These are phyloP conservation scores for Ascochyta clinopodiicola DNA, from an alignment of 2,329 filamentous ascomycete genomes.

Conservation along the genomic window DNA sequence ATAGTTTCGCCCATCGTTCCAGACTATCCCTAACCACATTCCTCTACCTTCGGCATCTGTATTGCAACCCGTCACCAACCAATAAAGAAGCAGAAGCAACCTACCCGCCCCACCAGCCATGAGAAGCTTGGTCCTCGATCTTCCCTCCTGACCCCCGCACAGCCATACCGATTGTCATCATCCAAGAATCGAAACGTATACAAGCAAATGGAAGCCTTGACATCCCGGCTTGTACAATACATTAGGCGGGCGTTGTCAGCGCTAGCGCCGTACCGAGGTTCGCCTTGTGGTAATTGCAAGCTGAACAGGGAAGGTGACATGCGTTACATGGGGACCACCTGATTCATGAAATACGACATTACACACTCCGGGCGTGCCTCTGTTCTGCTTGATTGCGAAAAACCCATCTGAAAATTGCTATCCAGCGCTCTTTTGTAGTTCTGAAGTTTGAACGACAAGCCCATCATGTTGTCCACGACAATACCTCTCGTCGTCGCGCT, in stretches of 20 bases:
- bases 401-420: too few species aligned
- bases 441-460: not conserved
- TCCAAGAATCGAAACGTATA: not conserved
- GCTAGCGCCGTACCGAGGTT: not conserved
- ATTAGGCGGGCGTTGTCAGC: conserved; percentile 1
- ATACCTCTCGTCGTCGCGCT: conserved; percentile 3
- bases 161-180: not conserved
- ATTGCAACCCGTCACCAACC: not conserved
- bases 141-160: not conserved
- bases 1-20: too few species aligned
- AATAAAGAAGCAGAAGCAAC: not conserved
- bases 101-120: not conserved
- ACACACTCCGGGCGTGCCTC: not conserved
- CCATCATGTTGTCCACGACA: not conserved
- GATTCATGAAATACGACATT: not conserved
- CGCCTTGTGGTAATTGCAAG: not conserved
- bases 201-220: not conserved
- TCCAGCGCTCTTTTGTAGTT: too few species aligned
- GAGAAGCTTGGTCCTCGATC: not conserved
- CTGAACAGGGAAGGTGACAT: conserved; percentile 9
- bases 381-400: too few species aligned
- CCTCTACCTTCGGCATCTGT: not conserved
- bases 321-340: not conserved
- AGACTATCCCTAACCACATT: too few species aligned
- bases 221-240: not conserved